Evolutionary conservation across 2,329 filamentous ascomycete genomes (phyloP).

Genomic region (Coniosporium tulheliwenetii): DNA sequence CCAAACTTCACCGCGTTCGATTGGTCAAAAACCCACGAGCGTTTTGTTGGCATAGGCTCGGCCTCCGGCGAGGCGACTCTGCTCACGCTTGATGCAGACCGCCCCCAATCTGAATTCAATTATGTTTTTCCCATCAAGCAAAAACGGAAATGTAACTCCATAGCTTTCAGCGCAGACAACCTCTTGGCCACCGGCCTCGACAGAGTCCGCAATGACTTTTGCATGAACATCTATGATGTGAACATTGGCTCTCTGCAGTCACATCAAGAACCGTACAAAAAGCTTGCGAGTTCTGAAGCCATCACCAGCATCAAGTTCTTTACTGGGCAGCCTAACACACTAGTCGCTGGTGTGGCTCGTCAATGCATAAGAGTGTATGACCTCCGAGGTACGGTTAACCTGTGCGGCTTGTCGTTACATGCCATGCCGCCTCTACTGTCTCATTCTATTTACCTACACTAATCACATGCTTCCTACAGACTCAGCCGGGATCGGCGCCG

Average conservation of each 20-base stretch:
- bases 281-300: conserved; percentile 48
- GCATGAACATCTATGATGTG: conserved; percentile 71
- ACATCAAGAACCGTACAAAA: conserved; percentile 32
- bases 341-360: conserved; percentile 62
- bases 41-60: conserved; percentile 60
- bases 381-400: conserved; percentile 44
- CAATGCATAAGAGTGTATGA: conserved; percentile 65
- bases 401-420: too few species aligned
- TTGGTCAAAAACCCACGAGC: conserved; percentile 45
- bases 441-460: too few species aligned
- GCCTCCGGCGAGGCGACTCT: conserved; percentile 61
- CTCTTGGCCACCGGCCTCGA: conserved; percentile 67
- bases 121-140: conserved; percentile 49
- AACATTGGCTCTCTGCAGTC: conserved; percentile 33
- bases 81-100: conserved; percentile 52
- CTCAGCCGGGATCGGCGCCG: conserved; percentile 4
- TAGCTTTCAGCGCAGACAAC: conserved; percentile 59
- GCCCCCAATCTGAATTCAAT: conserved; percentile 25
- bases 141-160: conserved; percentile 63
- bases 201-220: conserved; percentile 65
- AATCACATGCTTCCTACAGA: neutral
- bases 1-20: conserved; percentile 50
- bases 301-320: conserved; percentile 76
- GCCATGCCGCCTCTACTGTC: too few species aligned
- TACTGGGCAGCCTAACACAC: conserved; percentile 55